Evolutionary conservation across 768 basidiomycete genomes (phyloP), one percentile per base, ranked within the genome.

Genomic region (Suillus hirtellus): DNA sequence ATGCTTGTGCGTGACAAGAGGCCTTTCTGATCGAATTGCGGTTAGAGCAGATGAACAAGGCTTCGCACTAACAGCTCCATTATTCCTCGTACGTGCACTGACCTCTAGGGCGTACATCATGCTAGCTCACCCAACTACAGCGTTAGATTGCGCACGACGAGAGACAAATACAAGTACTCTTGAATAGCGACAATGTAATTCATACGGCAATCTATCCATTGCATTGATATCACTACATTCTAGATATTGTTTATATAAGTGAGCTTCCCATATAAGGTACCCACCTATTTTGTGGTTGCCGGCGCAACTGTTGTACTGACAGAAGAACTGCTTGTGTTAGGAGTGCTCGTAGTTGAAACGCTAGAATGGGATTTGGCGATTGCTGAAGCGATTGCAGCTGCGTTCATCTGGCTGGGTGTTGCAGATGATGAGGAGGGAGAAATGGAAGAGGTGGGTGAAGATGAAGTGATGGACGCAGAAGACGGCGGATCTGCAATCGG

Each of bases 331-430:
- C 50, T 44, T 14, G 53, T 65, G n/a, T 40, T 35, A 27, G 42
- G 63, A 37, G 17, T 14, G 21, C 49, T 65, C 21, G 49, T n/a
- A 2, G 35, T 55, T 40, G 58, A 60, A 47, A 31, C 11, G 5
- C 55, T 37, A 10, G 60, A 44, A 10, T 49, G 59, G 4, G 43
- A 38, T 5, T 67, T 62, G 27, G 60, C 72, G 34, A 73, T 35
- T 24, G 56, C 64, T 10, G 73, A 70, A 10, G 72, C 72, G 17
- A 70, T 62, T 8, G 59, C 70, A 21, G 37, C 31, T 19, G 72
- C 60, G 35, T 73, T 37, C 52, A 53, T n/a, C 19, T 10, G 52
- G 19, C 52, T 35, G 31, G 63, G 63, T 42, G 62, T 47, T 12
- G 50, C 10, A 21, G 63, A 47, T n/a, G 4, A 24, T 40, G 71